Evolutionary conservation across 352 stramenopile species (phyloP).

Genomic region (Peronospora farinosa): DNA sequence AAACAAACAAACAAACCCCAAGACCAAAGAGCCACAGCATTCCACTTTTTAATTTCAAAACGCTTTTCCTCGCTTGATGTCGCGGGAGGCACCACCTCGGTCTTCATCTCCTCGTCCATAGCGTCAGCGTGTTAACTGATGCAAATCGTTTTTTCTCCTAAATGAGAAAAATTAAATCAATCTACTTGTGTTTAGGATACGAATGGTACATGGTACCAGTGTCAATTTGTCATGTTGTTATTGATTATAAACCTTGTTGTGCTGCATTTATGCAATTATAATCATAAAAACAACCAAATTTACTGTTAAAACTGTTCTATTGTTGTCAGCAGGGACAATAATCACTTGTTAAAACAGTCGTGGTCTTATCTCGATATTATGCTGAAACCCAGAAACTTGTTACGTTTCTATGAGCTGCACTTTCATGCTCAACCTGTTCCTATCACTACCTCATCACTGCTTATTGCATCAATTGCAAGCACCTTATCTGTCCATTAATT

Average conservation of each 20-base stretch:
- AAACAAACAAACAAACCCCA: conserved; percentile 85
- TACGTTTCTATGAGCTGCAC: conserved; percentile 10
- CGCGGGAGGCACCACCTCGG: conserved; percentile 17
- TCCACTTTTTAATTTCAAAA: conserved; percentile 99
- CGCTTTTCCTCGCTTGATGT: conserved; percentile 62
- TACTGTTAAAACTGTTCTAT: too few relatives aligned
- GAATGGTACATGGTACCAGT: conserved; percentile 7
- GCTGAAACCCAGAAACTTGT: conserved; percentile 1
- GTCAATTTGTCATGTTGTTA: too few relatives aligned
- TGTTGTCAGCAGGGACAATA: too few relatives aligned
- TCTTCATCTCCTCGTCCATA: conserved; percentile 79
- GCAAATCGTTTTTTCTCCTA: background rate
- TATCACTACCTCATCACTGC: conserved; percentile 23
- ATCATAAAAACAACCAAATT: too few relatives aligned
- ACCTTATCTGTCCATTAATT: conserved; percentile 44
- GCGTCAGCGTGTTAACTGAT: conserved; percentile 1
- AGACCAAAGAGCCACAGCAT: conserved; percentile 97
- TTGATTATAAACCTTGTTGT: too few relatives aligned
- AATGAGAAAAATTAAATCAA: too few relatives aligned
- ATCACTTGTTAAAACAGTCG: too few relatives aligned
- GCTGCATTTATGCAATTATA: too few relatives aligned
- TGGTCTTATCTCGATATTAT: too few relatives aligned
- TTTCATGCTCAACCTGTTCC: conserved; percentile 9
- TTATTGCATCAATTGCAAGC: conserved; percentile 2
- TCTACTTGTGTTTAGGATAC: background rate